Conservation (phyloP, 2,329 filamentous ascomycete genomes). For the Colletotrichum graminicola region DNA sequence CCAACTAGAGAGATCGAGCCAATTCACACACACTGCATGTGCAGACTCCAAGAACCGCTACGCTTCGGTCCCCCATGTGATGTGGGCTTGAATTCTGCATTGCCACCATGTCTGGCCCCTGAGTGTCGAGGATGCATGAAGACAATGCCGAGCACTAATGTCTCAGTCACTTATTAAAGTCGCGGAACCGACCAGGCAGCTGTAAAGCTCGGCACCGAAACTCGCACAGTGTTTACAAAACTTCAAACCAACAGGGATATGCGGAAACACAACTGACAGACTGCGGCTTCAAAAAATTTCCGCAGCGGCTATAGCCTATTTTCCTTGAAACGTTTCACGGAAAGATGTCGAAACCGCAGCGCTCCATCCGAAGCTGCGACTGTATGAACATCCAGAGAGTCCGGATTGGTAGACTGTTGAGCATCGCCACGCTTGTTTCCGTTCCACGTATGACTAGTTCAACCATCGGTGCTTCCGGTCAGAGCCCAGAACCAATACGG, state of each 20-base stretch:
- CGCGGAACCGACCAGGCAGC: no score
- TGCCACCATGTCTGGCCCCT: background rate
- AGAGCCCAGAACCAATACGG: no score
- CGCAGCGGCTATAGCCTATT: background rate
- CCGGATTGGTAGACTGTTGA: background rate
- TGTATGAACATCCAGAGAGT: background rate
- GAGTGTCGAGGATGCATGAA: background rate
- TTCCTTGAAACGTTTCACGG: background rate
- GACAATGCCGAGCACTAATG: background rate
- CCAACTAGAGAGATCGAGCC: background rate
- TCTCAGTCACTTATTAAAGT: background rate
- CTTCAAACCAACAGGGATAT: background rate
- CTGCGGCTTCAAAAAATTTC: background rate
- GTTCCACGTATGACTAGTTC: background rate
- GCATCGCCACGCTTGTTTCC: background rate
- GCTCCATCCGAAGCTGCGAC: background rate
- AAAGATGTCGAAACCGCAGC: accelerated
- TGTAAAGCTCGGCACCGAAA: background rate
- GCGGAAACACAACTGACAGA: background rate
- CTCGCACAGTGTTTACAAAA: background rate
- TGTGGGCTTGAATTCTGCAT: conserved; percentile 11
- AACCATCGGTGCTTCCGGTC: no score
- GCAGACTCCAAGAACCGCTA: background rate
- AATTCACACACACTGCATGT: background rate
- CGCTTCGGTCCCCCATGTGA: conserved; percentile 1